A percentile compares a stretch with the other conserved stretches of the same genome.
phyloP scores from a whole-genome alignment of 345 rosid genomes.

The Toxicodendron radicans region DNA sequence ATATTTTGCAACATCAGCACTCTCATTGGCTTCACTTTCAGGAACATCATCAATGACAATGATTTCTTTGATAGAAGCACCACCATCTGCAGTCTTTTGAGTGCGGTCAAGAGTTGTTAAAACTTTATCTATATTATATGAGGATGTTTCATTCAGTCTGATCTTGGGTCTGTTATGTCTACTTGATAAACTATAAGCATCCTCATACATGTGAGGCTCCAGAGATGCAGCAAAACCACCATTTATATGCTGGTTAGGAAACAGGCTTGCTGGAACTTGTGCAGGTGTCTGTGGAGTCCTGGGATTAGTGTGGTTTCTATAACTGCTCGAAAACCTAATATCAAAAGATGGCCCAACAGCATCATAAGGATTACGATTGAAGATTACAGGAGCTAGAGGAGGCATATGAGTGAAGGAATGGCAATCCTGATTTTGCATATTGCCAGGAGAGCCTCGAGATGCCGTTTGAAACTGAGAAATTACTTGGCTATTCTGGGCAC shows the following conservation, averaged over 20 bases:
- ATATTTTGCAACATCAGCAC: slow-evolving; percentile 22
- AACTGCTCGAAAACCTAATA: slow-evolving; percentile 28
- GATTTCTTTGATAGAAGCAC: slow-evolving; percentile 38
- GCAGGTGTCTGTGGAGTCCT: slow-evolving; percentile 26
- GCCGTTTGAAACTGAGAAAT: slow-evolving; percentile 38
- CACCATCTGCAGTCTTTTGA: slow-evolving; percentile 26
- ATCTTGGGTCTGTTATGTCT: slow-evolving; percentile 25
- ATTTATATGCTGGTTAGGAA: slow-evolving; percentile 21
- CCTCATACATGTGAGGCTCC: slow-evolving; percentile 32
- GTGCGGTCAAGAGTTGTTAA: slow-evolving; percentile 18
- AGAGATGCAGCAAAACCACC: slow-evolving; percentile 23
- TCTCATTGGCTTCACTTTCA: slow-evolving; percentile 30
- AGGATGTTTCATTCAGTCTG: slow-evolving; percentile 21
- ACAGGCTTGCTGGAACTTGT: slow-evolving; percentile 33
- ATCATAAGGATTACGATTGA: slow-evolving; percentile 29
- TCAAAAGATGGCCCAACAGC: slow-evolving; percentile 30
- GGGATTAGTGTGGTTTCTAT: slow-evolving; percentile 16
- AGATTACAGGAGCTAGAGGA: slow-evolving; percentile 32
- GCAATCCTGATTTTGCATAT: slow-evolving; percentile 25
- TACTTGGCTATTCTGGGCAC: slow-evolving; percentile 30
- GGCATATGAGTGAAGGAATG: slow-evolving; percentile 25
- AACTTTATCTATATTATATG: slow-evolving; percentile 16
- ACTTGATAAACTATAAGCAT: slow-evolving; percentile 23
- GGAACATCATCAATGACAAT: slow-evolving; percentile 54
- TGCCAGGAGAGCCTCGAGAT: slow-evolving; percentile 28